Conservation (phyloP, 148 eudicot species). For the Rhododendron molle region DNA sequence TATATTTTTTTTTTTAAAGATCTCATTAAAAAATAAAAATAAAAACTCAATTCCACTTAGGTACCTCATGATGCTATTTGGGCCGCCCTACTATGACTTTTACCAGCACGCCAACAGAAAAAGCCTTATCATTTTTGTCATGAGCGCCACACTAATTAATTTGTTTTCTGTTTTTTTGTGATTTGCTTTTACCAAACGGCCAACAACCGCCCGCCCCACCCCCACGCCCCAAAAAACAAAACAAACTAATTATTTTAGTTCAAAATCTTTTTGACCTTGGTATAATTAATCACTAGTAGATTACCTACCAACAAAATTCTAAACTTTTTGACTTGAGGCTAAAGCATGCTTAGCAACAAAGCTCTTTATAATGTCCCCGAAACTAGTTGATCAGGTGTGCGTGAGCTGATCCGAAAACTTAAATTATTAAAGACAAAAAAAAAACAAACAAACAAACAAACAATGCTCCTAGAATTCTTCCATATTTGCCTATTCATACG, state of each 20-base stretch:
- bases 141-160: background rate
- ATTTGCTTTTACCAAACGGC: constrained; percentile 1
- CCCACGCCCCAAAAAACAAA: background rate
- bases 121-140: background rate
- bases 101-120: background rate
- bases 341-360: background rate
- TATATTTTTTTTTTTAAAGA: no score
- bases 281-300: background rate
- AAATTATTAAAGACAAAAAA: no score
- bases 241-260: background rate
- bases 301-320: background rate
- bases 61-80: background rate
- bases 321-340: background rate
- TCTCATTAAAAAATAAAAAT: no score
- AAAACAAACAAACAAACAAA: no score
- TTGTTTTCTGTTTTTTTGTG: background rate
- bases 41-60: background rate
- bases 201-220: background rate
- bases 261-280: background rate
- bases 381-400: background rate
- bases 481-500: background rate
- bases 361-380: no score
- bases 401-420: background rate
- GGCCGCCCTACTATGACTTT: background rate
- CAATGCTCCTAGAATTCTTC: background rate